Evolutionary conservation across 108 stramenopile species (phyloP).

Genomic region (Nitzschia putrida): DNA sequence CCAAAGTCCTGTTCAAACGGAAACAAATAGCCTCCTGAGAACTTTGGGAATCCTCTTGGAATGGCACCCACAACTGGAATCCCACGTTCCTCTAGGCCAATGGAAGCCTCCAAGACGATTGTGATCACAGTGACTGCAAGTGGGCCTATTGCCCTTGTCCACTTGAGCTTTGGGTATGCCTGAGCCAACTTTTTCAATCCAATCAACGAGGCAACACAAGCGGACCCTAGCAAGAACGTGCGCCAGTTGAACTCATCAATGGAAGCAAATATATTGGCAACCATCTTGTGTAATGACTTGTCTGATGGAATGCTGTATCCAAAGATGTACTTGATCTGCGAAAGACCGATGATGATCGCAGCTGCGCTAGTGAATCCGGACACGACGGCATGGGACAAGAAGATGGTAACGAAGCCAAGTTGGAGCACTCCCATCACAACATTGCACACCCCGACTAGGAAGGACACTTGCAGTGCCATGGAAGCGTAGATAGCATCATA

Average conservation of each 20-base stretch:
- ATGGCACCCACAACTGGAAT: conserved; percentile 68
- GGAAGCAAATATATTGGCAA: conserved; percentile 42
- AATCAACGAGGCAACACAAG: conserved; percentile 33
- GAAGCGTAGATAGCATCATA: conserved; percentile 40
- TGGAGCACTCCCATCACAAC: conserved; percentile 53
- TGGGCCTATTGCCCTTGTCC: conserved; percentile 46
- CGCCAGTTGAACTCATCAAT: conserved; percentile 59
- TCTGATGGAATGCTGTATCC: conserved; percentile 56
- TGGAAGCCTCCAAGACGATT: conserved; percentile 33
- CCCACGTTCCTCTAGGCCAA: conserved; percentile 47
- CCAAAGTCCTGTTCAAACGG: conserved; percentile 43
- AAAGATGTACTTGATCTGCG: conserved; percentile 82
- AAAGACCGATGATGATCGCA: conserved; percentile 82
- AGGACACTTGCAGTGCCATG: conserved; percentile 51
- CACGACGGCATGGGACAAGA: conserved; percentile 84
- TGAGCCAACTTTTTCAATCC: conserved; percentile 33
- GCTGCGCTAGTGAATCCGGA: conserved; percentile 86
- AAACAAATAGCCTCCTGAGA: conserved; percentile 27
- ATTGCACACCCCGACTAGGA: conserved; percentile 60
- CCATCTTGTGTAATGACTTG: conserved; percentile 40
- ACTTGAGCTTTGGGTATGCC: conserved; percentile 43
- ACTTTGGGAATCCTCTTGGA: conserved; percentile 62
- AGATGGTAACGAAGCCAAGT: conserved; percentile 72
- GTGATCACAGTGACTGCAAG: conserved; percentile 50
- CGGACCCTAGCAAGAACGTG: conserved; percentile 59